phyloP scores from a whole-genome alignment of 176 grass and related monocot genomes.

The Bothriochloa decipiens region DNA sequence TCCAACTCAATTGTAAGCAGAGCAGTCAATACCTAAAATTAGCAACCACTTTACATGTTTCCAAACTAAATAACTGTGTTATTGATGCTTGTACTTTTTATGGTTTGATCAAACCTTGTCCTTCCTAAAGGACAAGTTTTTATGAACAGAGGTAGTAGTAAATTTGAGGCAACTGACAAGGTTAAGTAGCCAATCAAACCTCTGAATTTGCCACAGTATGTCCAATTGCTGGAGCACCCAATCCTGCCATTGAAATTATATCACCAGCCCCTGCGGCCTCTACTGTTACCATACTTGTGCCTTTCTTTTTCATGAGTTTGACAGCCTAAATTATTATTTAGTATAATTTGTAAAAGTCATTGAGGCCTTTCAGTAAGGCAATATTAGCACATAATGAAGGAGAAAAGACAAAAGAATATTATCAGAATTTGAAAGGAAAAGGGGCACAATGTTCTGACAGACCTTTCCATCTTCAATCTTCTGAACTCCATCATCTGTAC shows the following conservation, averaged over 20 bases:
- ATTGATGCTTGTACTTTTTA: neutral
- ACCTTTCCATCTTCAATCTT: conserved; percentile 99
- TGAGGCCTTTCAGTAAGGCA: conserved; percentile 28
- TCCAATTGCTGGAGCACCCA: conserved; percentile 89
- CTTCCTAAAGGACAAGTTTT: neutral
- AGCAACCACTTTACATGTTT: conserved; percentile 26
- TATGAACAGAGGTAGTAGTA: neutral
- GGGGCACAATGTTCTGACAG: conserved; percentile 17
- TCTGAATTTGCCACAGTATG: conserved; percentile 94
- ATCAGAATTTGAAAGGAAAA: neutral
- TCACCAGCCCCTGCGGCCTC: conserved; percentile 94
- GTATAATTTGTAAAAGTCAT: conserved; percentile 26
- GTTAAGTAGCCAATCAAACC: conserved; percentile 44
- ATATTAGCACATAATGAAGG: conserved; percentile 29
- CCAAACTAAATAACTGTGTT: neutral
- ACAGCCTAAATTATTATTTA: conserved; percentile 63
- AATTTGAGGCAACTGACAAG: conserved; percentile 38
- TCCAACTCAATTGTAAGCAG: conserved; percentile 91
- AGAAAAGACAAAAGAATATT: conserved; percentile 27
- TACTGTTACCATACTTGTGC: conserved; percentile 73
- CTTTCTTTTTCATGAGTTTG: conserved; percentile 99
- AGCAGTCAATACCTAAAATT: conserved; percentile 80
- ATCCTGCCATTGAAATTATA: conserved; percentile 97
- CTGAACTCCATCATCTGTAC: conserved; percentile 71
- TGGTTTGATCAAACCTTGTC: neutral